phyloP scores from a whole-genome alignment of 768 basidiomycete genomes.

The Baorangia bicolor region DNA sequence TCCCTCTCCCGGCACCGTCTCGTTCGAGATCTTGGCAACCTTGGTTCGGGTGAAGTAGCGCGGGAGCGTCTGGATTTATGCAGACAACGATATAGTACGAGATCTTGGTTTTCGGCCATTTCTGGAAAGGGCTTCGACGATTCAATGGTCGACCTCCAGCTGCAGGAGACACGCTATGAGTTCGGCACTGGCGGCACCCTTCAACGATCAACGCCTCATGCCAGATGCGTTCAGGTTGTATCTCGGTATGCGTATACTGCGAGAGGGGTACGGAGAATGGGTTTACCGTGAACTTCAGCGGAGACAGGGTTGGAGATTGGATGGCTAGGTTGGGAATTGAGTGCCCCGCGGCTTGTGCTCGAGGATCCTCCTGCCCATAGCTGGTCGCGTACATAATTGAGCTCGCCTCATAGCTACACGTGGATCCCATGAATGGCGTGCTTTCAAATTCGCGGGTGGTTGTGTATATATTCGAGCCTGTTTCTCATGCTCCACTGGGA shows the following conservation, averaged over 20 bases:
- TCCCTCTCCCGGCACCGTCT: no score
- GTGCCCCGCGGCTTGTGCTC: slow-evolving; percentile 9
- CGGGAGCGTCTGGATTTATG: no score
- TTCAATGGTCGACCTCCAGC: no score
- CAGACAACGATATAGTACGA: neutral
- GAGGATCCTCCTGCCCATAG: slow-evolving; percentile 41
- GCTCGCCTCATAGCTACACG: neutral
- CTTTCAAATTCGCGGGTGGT: neutral
- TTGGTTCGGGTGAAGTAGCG: no score
- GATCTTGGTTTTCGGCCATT: neutral
- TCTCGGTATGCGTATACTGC: slow-evolving; percentile 62
- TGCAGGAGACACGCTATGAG: no score
- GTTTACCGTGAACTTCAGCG: slow-evolving; percentile 61
- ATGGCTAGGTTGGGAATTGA: slow-evolving; percentile 50
- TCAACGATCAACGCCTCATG: slow-evolving; percentile 52
- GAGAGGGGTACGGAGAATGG: slow-evolving; percentile 51
- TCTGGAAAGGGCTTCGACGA: no score
- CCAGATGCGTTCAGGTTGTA: slow-evolving; percentile 53
- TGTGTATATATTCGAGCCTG: neutral
- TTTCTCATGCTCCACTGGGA: neutral
- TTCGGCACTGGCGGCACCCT: no score
- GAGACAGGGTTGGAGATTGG: slow-evolving; percentile 23
- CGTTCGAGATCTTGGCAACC: no score
- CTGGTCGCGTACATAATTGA: neutral
- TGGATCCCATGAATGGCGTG: neutral